Evolutionary conservation across 148 eudicot genomes (phyloP), one percentile per base, ranked within the genome.

Genomic region (Mesembryanthemum crystallinum): DNA sequence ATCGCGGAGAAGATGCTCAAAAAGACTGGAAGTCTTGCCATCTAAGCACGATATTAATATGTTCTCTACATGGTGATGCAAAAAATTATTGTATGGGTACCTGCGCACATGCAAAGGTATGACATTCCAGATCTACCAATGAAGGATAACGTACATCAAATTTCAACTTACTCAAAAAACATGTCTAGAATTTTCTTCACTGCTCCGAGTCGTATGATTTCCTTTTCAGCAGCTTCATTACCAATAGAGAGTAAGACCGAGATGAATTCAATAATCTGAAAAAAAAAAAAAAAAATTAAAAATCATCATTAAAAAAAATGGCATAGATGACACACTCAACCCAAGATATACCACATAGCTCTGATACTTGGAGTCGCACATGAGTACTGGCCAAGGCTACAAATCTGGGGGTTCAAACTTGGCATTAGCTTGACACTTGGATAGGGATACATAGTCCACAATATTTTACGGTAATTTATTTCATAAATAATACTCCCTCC

Each of bases 81-180:
- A 81, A 82, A 92, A 95, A 76, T 92, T 95, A 78, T 95, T 95
- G 94, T 82, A 95, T 10, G 99, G 96, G 77, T 90, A 95, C 90
- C 99, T 95, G 70, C 67, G 14, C 71, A 69, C 52, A 78, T 67
- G 14, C 37, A 71, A 80, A 74, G 20, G 8, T 71, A 67, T 77
- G 58, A 62, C 28, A 67, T 69, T 42, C 18, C 25, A 61, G 71
- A 69, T 27, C 35, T 61, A 75, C 45, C 14, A 14, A 67, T 1
- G 24, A 29, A 29, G 54, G 33, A 52, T 57, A 79, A 29, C 43
- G 63, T 35, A 61, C 2, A 57, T 32, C 33, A 47, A 51, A 35
- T 32, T 27, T 35, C 60, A 65, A 80, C 97, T 85, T 88, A 95
- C 99, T 87, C 88, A 71, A 90, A 95, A 77, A 95, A 92, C 82